Evolutionary conservation across 306 rosid species (phyloP).

Genomic region (Vicia villosa): DNA sequence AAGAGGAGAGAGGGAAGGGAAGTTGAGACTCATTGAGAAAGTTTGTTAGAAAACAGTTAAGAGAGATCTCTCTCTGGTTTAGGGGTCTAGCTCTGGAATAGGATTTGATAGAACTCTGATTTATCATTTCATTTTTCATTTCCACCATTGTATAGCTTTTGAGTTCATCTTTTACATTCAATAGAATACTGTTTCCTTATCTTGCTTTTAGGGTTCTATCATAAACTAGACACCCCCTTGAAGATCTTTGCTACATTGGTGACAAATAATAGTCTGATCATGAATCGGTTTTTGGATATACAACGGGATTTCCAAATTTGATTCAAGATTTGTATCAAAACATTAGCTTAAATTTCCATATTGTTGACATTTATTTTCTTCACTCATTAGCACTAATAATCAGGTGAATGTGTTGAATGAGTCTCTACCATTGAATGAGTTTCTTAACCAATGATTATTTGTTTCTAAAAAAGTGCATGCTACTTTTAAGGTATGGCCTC

Average conservation of each 20-base stretch:
- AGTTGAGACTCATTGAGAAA: no score
- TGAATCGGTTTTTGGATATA: background rate
- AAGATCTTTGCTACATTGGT: slow-evolving; percentile 13
- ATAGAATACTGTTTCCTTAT: no score
- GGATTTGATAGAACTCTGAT: no score
- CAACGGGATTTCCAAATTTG: background rate
- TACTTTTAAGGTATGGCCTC: slow-evolving; percentile 17
- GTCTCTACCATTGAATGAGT: slow-evolving; percentile 1
- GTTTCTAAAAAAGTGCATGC: slow-evolving; percentile 9
- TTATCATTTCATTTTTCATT: no score
- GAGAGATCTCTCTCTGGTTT: no score
- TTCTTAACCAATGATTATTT: background rate
- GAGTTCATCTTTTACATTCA: no score
- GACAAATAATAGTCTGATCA: slow-evolving; percentile 1
- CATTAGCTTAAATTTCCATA: background rate
- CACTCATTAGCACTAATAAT: slow-evolving; percentile 9
- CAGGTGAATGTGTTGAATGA: slow-evolving; percentile 8
- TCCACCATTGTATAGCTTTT: no score
- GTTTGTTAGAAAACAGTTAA: no score
- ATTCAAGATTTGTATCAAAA: slow-evolving; percentile 10
- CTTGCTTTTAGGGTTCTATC: no score
- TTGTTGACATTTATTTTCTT: background rate
- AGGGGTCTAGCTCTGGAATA: no score
- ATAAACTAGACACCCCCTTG: slow-evolving; percentile 4
- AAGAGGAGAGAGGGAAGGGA: no score